These are phyloP conservation scores for Aspergillus bertholletiae DNA, from an alignment of 495 filamentous ascomycete genomes.

Conservation along the genomic window DNA sequence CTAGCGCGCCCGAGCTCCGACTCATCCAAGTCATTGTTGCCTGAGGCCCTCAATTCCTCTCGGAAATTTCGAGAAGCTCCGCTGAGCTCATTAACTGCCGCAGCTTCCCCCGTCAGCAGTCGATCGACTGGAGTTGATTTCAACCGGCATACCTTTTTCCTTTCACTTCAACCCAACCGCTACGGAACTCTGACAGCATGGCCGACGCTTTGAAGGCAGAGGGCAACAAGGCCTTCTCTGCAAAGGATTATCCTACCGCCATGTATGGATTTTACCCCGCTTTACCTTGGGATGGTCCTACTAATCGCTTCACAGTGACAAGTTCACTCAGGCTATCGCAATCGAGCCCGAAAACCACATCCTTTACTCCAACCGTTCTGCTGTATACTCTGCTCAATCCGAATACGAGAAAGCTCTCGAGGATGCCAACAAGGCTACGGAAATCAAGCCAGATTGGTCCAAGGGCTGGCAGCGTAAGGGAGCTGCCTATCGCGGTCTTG, in stretches of 20 bases:
- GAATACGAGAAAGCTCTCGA: conserved; percentile 79
- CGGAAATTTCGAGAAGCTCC: conserved; percentile 53
- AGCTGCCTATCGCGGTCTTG: conserved; percentile 79
- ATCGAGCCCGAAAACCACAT: conserved; percentile 88
- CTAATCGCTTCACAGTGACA: conserved; percentile 54
- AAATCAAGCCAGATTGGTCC: conserved; percentile 96
- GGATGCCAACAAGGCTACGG: conserved; percentile 88
- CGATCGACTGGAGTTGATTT: neutral
- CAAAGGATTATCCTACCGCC: conserved; percentile 92
- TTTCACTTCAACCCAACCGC: neutral
- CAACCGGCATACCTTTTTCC: neutral
- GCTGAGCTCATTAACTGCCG: neutral
- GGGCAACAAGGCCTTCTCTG: conserved; percentile 96
- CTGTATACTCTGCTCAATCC: conserved; percentile 87
- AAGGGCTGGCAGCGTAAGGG: conserved; percentile 94
- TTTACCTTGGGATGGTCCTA: neutral
- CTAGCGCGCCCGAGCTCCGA: conserved; percentile 26
- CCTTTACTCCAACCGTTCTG: conserved; percentile 95
- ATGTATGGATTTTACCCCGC: conserved; percentile 62
- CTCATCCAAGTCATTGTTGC: conserved; percentile 12
- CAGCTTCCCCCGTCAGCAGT: neutral
- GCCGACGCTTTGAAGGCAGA: conserved; percentile 78
- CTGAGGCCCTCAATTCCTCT: conserved; percentile 23
- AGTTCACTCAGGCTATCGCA: conserved; percentile 92
- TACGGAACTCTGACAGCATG: conserved; percentile 29